Conservation (phyloP, 257 asterid genomes). For the Linderniella brevidens region DNA sequence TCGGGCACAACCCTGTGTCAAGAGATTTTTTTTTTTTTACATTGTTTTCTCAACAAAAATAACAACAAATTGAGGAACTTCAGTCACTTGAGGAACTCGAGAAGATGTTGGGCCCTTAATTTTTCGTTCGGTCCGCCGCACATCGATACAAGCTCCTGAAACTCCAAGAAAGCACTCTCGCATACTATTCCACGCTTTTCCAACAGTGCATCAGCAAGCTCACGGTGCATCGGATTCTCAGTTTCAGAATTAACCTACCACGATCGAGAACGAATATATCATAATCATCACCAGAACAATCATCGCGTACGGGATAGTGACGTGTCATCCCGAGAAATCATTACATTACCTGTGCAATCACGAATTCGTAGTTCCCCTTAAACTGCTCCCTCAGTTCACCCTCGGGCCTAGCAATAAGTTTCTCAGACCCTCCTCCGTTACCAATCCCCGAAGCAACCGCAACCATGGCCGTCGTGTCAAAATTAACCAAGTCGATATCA, state of each 20-base stretch:
- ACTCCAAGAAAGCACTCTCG: slow-evolving; percentile 58
- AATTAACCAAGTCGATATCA: slow-evolving; percentile 42
- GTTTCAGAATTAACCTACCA: slow-evolving; percentile 58
- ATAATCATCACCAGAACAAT: background rate
- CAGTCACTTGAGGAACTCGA: slow-evolving; percentile 62
- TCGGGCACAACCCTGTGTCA: slow-evolving; percentile 61
- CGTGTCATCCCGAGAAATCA: background rate
- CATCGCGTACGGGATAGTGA: background rate
- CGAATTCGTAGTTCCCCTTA: slow-evolving; percentile 68
- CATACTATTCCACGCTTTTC: slow-evolving; percentile 66
- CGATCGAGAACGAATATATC: slow-evolving; percentile 7
- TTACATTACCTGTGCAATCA: slow-evolving; percentile 62
- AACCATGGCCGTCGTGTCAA: slow-evolving; percentile 77
- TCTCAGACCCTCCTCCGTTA: slow-evolving; percentile 36
- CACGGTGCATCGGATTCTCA: slow-evolving; percentile 42
- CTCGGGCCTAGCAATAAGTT: slow-evolving; percentile 53
- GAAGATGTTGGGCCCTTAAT: slow-evolving; percentile 45
- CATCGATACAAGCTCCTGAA: slow-evolving; percentile 66
- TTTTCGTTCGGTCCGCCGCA: slow-evolving; percentile 89
- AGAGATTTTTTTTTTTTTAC: no score
- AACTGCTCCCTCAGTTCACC: slow-evolving; percentile 50
- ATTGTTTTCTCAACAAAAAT: no score
- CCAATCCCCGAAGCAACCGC: slow-evolving; percentile 84
- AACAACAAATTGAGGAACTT: no score
- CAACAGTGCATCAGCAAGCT: slow-evolving; percentile 23